Evolutionary conservation across 768 basidiomycete genomes (phyloP), one percentile per base, ranked within the genome.

Genomic region (Leccinum olivaceopallidum): DNA sequence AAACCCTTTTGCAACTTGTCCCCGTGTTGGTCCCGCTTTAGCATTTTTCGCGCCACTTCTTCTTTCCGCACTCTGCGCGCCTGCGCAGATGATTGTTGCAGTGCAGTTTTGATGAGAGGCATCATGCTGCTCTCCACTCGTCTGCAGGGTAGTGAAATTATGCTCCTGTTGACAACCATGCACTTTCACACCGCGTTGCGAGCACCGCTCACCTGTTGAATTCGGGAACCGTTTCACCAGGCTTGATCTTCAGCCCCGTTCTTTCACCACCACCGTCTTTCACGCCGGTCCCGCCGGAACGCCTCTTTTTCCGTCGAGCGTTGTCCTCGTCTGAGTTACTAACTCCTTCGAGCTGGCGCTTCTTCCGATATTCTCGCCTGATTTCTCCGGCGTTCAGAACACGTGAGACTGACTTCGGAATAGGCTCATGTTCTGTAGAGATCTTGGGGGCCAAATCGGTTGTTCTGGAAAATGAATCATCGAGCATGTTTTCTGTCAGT

Each of bases 101-200:
- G 77, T 0, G 89, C 88, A 24, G 81, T 75, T 58, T 80, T 83
- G 53, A 92, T 81, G 7, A 85, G 71, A 2, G 85, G 85, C 20
- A 86, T 79, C 82, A 92, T 85, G 64, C 83, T 82, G 55, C 82
- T 81, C 70, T 93, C 91, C 3, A 93, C 89, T 44, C 91, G 82
- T 71, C 90, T 92, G 56, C 3, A 52, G 36, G 57, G 52, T 59
- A 49, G n/a, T 50, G 48, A 61, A 10, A 28, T 26, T 22, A 42
- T 14, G 58, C 53, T 49, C 55, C 42, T 58, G 56, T 62, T 55
- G 54, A 56, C 59, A 48, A 63, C 53, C 50, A 55, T 37, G 28
- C 37, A 47, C 32, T 26, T 58, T 65, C 53, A 66, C 60, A 59
- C 64, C 57, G 53, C 54, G 30, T 30, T 50, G 52, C 42, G 36